Base-by-base conservation (phyloP, 345 rosid genomes). In the Physaria fendleri region DNA sequence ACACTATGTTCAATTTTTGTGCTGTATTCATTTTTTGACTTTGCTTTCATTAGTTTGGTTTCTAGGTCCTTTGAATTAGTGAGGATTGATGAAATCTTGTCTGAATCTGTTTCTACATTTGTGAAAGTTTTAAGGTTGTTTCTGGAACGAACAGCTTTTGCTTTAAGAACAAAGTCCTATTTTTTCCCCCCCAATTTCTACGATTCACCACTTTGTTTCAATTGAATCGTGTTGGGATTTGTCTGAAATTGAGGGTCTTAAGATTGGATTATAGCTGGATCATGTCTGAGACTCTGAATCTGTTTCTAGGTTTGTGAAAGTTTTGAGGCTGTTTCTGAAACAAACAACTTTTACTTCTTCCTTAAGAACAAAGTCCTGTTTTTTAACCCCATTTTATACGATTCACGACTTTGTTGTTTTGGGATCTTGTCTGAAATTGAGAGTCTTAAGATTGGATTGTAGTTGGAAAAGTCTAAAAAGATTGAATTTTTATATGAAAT, bases 31-130 rank as follows among this genome's bases (percentile, higher is more conserved):
- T 2, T 10, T 25, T 47, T 20, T 32, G 27, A 9, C 6, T 35
- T 28, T 66, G 30, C 9, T 51, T 37, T 47, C 25, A 34, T 42
- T 52, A 25, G 17, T 68, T 37, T 46, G 33, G 48, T 39, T 40
- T 18, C 17, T 47, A 52, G 38, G 22, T 59, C 10, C 18, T 24
- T 32, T 41, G 52, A 25, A 18, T 53, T 11, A 9, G 52, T 22
- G 51, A 20, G 62, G 22, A 43, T 60, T 42, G 8, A 20, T n/a
- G n/a, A 45, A 67, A 24, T 69, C 22, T 37, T 62, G 16, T 69
- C 55, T 50, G 61, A 52, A 59, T 67, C 46, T 32, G 59, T 46
- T 46, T 63, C 23, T 21, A 22, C 68, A 51, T 50, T 43, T 16
- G 43, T 45, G 54, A 65, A 32, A 37, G 12, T 52, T 9, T 22